These are phyloP conservation scores for Lepidopterella palustris DNA, from an alignment of 495 filamentous ascomycete genomes.

Conservation along the genomic window DNA sequence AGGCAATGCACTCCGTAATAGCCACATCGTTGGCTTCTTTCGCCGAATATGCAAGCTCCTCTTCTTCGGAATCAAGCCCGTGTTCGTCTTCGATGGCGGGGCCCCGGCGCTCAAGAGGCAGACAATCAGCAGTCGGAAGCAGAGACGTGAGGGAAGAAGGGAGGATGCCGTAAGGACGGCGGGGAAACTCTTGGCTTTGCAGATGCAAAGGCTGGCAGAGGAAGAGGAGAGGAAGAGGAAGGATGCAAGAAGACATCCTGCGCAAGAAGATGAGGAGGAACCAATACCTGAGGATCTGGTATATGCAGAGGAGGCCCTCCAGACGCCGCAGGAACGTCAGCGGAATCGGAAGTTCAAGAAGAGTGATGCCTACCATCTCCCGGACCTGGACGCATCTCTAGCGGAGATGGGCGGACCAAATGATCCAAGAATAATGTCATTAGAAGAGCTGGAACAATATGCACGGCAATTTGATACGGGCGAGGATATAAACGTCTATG, in stretches of 20 bases:
- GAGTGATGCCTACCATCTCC: conserved; percentile 90
- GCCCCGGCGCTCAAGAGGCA: conserved; percentile 86
- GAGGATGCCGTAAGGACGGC: conserved; percentile 92
- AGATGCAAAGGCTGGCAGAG: conserved; percentile 83
- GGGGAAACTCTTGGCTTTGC: conserved; percentile 80
- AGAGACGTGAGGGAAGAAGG: conserved; percentile 74
- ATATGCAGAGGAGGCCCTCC: conserved; percentile 81
- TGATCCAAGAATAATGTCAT: conserved; percentile 90
- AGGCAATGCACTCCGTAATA: conserved; percentile 91
- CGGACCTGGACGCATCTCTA: conserved; percentile 67
- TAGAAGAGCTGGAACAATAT: conserved; percentile 88
- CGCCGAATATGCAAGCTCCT: conserved; percentile 94
- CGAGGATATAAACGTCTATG: conserved; percentile 95
- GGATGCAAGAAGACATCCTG: conserved; percentile 38
- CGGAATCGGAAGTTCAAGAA: conserved; percentile 75
- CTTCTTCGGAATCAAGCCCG: conserved; percentile 91
- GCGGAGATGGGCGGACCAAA: conserved; percentile 81
- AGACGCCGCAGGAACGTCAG: conserved; percentile 69
- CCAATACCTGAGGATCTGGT: conserved; percentile 65
- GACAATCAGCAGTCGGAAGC: conserved; percentile 73
- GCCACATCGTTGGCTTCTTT: conserved; percentile 95
- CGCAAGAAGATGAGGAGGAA: conserved; percentile 54
- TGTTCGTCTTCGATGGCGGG: conserved; percentile 97
- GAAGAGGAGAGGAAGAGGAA: conserved; percentile 66
- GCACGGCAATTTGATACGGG: conserved; percentile 84